These are phyloP conservation scores for Acacia acuminata DNA, from an alignment of 306 rosid species.

Conservation along the genomic window DNA sequence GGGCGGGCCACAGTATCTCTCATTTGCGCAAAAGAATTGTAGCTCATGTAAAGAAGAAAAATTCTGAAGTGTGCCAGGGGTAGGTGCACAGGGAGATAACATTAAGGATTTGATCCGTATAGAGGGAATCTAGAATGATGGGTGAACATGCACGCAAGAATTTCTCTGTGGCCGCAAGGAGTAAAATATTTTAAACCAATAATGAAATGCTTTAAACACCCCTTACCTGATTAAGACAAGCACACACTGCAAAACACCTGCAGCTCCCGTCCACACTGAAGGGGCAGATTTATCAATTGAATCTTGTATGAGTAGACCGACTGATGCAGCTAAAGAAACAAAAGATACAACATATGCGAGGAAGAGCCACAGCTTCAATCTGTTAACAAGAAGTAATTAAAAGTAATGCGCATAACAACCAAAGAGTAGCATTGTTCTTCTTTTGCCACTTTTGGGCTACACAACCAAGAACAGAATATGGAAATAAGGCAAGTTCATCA, in stretches of 20 bases:
- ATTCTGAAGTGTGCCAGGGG: neutral
- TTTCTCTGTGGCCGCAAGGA: neutral
- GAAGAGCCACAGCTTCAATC: slow-evolving; percentile 99
- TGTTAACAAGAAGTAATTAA: slow-evolving; percentile 44
- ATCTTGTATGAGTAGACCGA: slow-evolving; percentile 89
- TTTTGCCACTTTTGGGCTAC: neutral
- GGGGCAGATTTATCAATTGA: slow-evolving; percentile 83
- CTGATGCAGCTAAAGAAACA: slow-evolving; percentile 97
- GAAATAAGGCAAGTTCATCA: neutral
- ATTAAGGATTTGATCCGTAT: neutral
- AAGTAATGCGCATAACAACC: slow-evolving; percentile 27
- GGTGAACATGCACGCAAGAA: neutral
- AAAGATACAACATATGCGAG: slow-evolving; percentile 93
- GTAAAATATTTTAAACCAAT: neutral
- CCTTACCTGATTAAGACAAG: slow-evolving; percentile 81
- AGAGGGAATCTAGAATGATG: neutral
- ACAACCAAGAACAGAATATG: neutral
- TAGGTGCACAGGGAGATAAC: neutral
- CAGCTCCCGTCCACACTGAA: slow-evolving; percentile 93
- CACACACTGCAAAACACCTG: slow-evolving; percentile 91
- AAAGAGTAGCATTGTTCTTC: slow-evolving; percentile 20
- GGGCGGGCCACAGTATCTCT: slow-evolving; percentile 63
- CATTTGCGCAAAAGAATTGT: slow-evolving; percentile 34
- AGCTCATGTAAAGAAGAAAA: neutral
- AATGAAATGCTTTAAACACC: slow-evolving; percentile 21